These are phyloP conservation scores for Cruciata laevipes DNA, from an alignment of 257 asterid genomes.

Conservation along the genomic window DNA sequence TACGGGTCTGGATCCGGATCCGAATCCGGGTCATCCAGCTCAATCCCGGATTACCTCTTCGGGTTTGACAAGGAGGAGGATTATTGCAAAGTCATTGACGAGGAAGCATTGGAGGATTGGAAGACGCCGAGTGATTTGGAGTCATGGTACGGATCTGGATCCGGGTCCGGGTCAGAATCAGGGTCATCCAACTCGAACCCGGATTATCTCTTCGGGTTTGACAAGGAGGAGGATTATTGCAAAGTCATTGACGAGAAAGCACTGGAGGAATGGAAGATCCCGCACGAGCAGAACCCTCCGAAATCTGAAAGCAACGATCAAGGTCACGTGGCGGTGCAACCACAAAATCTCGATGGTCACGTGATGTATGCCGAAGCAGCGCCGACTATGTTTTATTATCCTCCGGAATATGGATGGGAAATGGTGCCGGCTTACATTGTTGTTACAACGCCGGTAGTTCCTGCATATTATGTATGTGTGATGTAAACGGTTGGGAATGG, in stretches of 20 bases:
- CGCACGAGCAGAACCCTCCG: slow-evolving; percentile 29
- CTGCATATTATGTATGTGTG: too few relatives aligned
- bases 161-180: too few relatives aligned
- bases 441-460: slow-evolving; percentile 19
- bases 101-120: slow-evolving; percentile 31
- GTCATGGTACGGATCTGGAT: not conserved
- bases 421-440: slow-evolving; percentile 16
- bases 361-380: slow-evolving; percentile 17
- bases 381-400: not conserved
- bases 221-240: slow-evolving; percentile 36
- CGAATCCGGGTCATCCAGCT: not conserved
- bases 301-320: not conserved
- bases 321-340: not conserved
- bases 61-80: slow-evolving; percentile 69
- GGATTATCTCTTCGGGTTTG: slow-evolving; percentile 81
- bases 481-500: too few relatives aligned
- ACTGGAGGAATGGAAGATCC: slow-evolving; percentile 46
- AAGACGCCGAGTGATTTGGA: slow-evolving; percentile 29
- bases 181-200: slow-evolving; percentile 33
- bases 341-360: slow-evolving; percentile 8
- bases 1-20: not conserved
- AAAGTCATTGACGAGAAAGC: not conserved
- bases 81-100: not conserved
- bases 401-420: slow-evolving; percentile 21
- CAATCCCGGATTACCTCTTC: slow-evolving; percentile 71